Base-by-base conservation (phyloP, 2,329 filamentous ascomycete species). In the Fusarium citri region DNA sequence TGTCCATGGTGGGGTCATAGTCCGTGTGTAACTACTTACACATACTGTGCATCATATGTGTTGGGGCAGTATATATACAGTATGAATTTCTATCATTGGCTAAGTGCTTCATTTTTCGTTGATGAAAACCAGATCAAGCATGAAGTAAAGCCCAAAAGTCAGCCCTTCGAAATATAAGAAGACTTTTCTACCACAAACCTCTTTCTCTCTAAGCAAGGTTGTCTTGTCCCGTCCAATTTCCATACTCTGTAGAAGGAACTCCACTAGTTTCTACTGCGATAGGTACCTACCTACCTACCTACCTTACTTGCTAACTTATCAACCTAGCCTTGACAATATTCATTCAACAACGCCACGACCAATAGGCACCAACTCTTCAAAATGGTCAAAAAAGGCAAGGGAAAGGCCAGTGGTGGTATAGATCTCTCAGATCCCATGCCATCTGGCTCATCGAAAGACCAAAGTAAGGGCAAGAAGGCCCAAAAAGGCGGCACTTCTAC, bases 361-460 rank as follows among this genome's bases (percentile, higher is more conserved):
- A 43, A 47, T 41, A 26, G 57, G 22, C 30, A 43, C 25, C 16
- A 56, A 48, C n/a, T 28, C 42, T 60, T 64, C 56, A 66, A 50
- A 56, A 86, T 86, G 85, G 83, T 80, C 34, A 87, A 86, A 74
- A 87, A 87, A 75, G 84, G 83, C 31, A 88, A 88, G 71, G 84
- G 80, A 42, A 86, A 86, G 79, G 81, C 79, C 62, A 75, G 59
- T 34, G 50, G 40, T 8, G 68, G 68, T 14, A 71, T 71, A 18
- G 68, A 71, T 16, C 68, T 71, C 23, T 71, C 68, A 20, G 58
- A 80, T 49, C 74, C 81, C 51, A 77, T 82, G 50, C 75, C 79
- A 40, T 76, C 77, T 49, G 68, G 78, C 26, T 62, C 77, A 16
- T 63, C 78, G n/a, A 88, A 88, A 72, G 85, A 81, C 10, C 72